Base-by-base conservation (phyloP, 2,329 filamentous ascomycete species). In the Lomentospora prolificans region DNA sequence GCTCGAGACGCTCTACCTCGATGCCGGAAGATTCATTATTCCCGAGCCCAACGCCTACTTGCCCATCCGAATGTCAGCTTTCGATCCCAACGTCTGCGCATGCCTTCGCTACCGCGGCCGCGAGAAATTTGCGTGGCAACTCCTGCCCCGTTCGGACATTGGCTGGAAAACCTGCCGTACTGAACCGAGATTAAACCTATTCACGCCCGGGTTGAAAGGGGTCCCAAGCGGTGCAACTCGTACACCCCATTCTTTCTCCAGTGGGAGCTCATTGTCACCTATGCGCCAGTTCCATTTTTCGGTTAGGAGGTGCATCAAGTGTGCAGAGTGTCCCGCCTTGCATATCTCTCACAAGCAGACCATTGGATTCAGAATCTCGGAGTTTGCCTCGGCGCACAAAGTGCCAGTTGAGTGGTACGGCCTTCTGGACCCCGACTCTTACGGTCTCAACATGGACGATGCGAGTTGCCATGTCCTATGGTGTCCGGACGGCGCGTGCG, bases 1-100 rank as follows among this genome's bases (percentile, higher is more conserved):
- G 9, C n/a, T 44, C 12, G 52, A 54, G 36, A 28, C 22, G 5
- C n/a, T 54, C 2, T 36, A 54, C 24, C n/a, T 28, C 36, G 36
- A 46, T 19, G 36, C 52, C 14, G 52, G 52, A 14, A 17, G 36
- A 14, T 36, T 36, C 36, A 48, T 54, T 7, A 44, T 54, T 10
- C 52, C 52, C 12, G 22, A 44, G 24, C 41, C 41, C 52, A 39
- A 31, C 25, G 14, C 36, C n/a, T 39, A 22, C 25, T n/a, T 44
- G 14, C 52, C 52, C 3, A 39, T 44, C 4, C 50, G 36, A 14
- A 46, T 58, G 44, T 33, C 36, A 2, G 27, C 39, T 3, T 56
- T 58, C 19, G 54, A 56, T 17, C 57, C 57, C 44, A 58, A 41
- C 44, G 14, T 33, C 41, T 58, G 54, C 57, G 25, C 24, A 50